Evolutionary conservation across 805 yeast genomes (phyloP), one percentile per base, ranked within the genome.

Genomic region (Zygosaccharomyces pseudorouxii): DNA sequence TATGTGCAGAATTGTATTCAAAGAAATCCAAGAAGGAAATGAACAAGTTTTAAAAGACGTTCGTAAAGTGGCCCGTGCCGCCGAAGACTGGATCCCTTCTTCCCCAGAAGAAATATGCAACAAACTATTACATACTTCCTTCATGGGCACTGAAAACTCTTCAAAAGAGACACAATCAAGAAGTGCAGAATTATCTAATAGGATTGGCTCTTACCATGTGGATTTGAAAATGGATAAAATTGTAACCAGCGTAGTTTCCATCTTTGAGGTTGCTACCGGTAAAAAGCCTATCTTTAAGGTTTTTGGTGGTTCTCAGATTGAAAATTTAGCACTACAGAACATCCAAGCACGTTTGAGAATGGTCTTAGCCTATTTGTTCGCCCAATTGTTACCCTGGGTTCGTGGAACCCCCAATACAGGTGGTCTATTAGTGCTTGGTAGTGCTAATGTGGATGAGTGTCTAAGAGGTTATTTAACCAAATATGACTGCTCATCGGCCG

Each of bases 371-470:
- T 93, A 93, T 63, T 68, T 95, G 28, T 89, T 93, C 75, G 98
- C 99, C 0, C 96, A 92, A 60, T 70, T 93, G 37, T 73, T 93
- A 47, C 99, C 99, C 4, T 93, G 98, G 98, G 86, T 89, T 14
- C 77, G 99, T 57, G 83, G 84, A 6, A 70, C 79, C 42, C 73
- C 76, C 18, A 63, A 67, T 35, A 72, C 76, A 42, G 76, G 82
- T 20, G 97, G 98, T 0, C 69, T 93, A 43, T 72, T 93, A 35
- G 99, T 93, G 6, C 74, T 93, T 44, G 99, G 99, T 1, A 84
- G 95, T 61, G 97, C 98, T 3, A 93, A 93, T 64, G 99, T 93
- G 11, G 99, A 93, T 68, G 99, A 93, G 65, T 89, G 96, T 59
- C 71, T 93, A 51, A 75, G 99, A 51, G 99, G 99, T 0, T 93